Conservation (phyloP, 1,139 yeast genomes). For the Debaryomyces psychrophilus region DNA sequence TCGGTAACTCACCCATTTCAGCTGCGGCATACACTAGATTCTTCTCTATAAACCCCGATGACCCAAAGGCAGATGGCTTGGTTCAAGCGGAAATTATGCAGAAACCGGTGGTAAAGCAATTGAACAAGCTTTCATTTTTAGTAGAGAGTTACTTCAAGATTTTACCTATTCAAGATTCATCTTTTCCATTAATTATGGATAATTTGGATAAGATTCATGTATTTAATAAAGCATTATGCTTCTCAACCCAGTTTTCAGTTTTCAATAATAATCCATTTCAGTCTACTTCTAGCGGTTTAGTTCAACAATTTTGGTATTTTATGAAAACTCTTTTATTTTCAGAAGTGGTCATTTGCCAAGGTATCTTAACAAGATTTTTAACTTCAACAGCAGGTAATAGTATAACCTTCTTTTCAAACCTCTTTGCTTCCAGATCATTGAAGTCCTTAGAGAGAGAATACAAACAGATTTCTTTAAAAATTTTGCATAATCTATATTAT, state of each 20-base stretch:
- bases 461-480: conserved; percentile 34
- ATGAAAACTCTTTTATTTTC: conserved; percentile 54
- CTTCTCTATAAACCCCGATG: conserved; percentile 17
- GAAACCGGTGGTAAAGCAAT: conserved; percentile 52
- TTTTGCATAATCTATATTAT: conserved; percentile 53
- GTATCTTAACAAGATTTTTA: conserved; percentile 48
- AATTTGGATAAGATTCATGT: conserved; percentile 24
- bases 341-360: conserved; percentile 57
- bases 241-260: conserved; percentile 26
- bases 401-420: conserved; percentile 13
- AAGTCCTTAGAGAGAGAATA: conserved; percentile 31
- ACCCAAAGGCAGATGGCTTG: conserved; percentile 18
- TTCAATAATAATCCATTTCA: conserved; percentile 25
- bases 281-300: conserved; percentile 15
- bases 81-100: conserved; percentile 23
- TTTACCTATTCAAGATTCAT: conserved; percentile 22
- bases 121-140: conserved; percentile 52
- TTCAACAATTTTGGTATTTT: conserved; percentile 38
- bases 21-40: conserved; percentile 24
- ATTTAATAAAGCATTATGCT: conserved; percentile 32
- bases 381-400: conserved; percentile 9
- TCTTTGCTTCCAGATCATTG: conserved; percentile 13
- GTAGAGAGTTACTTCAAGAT: conserved; percentile 38
- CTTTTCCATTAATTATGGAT: conserved; percentile 26
- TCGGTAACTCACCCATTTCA: conserved; percentile 8